Percentiles rank a stretch among this genome's conserved stretches.
phyloP scores from a whole-genome alignment of 257 asterid genomes.

The Solanum dulcamara region DNA sequence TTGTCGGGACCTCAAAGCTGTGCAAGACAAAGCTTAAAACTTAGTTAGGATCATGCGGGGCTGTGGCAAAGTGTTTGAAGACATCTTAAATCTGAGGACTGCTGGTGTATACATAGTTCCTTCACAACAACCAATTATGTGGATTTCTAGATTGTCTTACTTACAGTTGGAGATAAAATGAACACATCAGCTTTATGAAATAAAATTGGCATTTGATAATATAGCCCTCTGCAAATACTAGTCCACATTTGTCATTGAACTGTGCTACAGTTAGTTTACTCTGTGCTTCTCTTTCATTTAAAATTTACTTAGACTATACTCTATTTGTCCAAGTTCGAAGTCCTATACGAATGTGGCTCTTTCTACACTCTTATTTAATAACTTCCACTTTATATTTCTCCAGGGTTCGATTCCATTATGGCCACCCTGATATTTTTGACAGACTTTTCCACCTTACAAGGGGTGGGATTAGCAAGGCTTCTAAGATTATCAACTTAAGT shows the following conservation, averaged over 20 bases:
- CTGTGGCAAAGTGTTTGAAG: not conserved
- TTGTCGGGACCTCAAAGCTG: not conserved
- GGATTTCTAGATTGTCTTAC: not conserved
- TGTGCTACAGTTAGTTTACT: not conserved
- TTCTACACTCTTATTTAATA: not conserved
- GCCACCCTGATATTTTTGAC: slow-evolving; percentile 98
- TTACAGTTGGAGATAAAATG: not conserved
- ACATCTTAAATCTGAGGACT: not conserved
- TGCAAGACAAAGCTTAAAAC: not conserved
- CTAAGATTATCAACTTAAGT: slow-evolving; percentile 83
- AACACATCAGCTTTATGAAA: not conserved
- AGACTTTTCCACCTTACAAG: slow-evolving; percentile 92
- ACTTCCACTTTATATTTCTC: not conserved
- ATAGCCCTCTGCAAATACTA: not conserved
- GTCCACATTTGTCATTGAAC: not conserved
- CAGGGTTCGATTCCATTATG: slow-evolving; percentile 99
- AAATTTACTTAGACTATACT: not conserved
- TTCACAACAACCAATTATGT: not conserved
- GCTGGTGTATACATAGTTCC: not conserved
- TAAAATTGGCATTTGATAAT: not conserved
- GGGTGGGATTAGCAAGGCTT: slow-evolving; percentile 97
- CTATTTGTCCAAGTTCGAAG: not conserved
- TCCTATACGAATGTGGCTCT: not conserved
- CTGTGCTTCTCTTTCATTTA: not conserved
- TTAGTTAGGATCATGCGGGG: not conserved